Evolutionary conservation across 2,329 filamentous ascomycete species (phyloP), one percentile per base, ranked within the genome.

Genomic region (Xylaria arbuscula): DNA sequence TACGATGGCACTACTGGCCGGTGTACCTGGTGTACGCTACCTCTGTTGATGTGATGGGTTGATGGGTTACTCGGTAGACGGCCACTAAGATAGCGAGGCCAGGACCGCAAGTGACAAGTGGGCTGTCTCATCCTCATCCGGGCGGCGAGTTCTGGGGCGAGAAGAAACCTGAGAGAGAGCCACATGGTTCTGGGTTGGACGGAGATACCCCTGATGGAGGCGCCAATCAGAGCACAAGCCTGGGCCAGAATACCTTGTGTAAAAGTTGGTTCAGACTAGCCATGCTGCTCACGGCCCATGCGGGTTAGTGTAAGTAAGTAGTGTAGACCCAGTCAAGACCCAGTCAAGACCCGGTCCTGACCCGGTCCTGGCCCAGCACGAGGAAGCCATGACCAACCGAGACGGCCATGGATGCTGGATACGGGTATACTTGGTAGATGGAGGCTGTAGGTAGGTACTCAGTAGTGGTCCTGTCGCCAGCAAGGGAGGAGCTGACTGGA

Each of bases 401-500:
- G 17, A 19, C 36, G 64, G 57, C 42, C 53, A 56, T 63, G 40
- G n/a, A 59, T 62, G 36, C 67, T 56, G 1, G 32, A 64, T 62
- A 55, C 61, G 65, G 68, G 36, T 13, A 13, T 38, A 38, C 36
- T 38, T 13, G 36, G 36, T 65, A 48, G 58, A 38, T 54, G 42
- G 64, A 51, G 54, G 58, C 58, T 47, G 67, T 50, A 62, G 32
- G 38, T 40, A 40, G 15, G 38, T 53, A 42, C 47, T 48, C 11
- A 32, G 22, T 66, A 69, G 59, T 67, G 57, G 60, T 32, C 50
- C 11, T 34, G 60, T 60, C 40, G 69, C 28, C 51, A 54, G 51
- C 19, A 32, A 36, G 6, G 56, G 60, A 40, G 69, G 57, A 64
- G 62, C 69, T 70, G 63, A 69, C 66, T 70, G 66, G 68, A 65